Base-by-base conservation (phyloP, 2,329 filamentous ascomycete species). In the Thermothelomyces thermophilus region DNA sequence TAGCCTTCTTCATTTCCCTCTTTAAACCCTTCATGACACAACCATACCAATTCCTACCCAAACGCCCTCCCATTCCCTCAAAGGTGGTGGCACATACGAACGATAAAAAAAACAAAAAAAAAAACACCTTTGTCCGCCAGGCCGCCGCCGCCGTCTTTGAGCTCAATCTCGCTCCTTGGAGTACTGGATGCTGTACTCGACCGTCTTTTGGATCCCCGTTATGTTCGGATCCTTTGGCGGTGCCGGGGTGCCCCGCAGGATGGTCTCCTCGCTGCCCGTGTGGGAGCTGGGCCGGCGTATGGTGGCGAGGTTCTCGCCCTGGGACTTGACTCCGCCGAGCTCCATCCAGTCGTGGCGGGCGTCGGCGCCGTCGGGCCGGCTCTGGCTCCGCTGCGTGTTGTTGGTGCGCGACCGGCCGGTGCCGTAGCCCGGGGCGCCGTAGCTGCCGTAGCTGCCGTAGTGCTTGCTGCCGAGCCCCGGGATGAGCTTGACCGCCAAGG, bases 401-500 rank as follows among this genome's bases (percentile, higher is more conserved):
- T 31, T 26, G 31, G 4, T 17, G 41, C 41, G 41, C 14, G 41
- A 44, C 41, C 17, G 16, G 31, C 33, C n/a, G 13, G 41, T 26
- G 9, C 31, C 31, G 31, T 44, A 44, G 9, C 31, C 31, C 14
- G 31, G 41, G 14, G 19, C 24, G 14, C 31, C 20, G 16, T 26
- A 30, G 11, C 19, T 17, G 20, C 31, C 41, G 31, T 26, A 34
- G 31, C 41, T 14, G 14, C n/a, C 14, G 26, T n/a, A n/a, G n/a
- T n/a, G n/a, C n/a, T 19, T 44, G 41, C 41, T 36, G 41, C 41
- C 30, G 19, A 44, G 33, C 2, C 31, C 41, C 31, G 41, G 41
- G 31, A 44, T 26, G 14, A 44, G 30, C 20, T 14, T 5, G 31
- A 34, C 67, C 41, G 68, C 63, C 1, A 71, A 65, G 8, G 65